Evolutionary conservation across 129 eudicot genomes (phyloP).

Genomic region (Sambucus nigra): DNA sequence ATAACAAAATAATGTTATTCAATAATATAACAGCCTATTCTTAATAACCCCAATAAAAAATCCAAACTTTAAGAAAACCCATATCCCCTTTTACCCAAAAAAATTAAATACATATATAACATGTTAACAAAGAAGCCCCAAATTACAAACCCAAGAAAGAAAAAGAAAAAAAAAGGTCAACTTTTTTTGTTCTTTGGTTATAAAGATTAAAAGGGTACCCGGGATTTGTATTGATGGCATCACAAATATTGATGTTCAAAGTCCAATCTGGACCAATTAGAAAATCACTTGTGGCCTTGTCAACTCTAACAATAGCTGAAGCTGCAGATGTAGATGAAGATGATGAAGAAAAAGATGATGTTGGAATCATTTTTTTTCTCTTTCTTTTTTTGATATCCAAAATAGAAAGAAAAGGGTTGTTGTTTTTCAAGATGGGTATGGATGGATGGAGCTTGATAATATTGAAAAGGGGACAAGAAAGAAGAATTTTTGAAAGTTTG

Average conservation of each 20-base stretch:
- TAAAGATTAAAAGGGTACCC: conserved; percentile 29
- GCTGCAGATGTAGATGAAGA: conserved; percentile 39
- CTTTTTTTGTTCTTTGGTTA: background rate
- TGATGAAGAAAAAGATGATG: conserved; percentile 30
- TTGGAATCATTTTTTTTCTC: conserved; percentile 40
- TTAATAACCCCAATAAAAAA: too few species aligned
- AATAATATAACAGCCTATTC: too few species aligned
- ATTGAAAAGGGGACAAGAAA: background rate
- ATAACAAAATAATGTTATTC: too few species aligned
- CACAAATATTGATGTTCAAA: conserved; percentile 71
- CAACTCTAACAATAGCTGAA: conserved; percentile 62
- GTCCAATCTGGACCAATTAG: conserved; percentile 89
- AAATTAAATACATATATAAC: background rate
- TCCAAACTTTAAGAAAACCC: too few species aligned
- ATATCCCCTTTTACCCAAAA: too few species aligned
- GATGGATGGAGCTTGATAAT: background rate
- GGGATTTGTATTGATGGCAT: conserved; percentile 60
- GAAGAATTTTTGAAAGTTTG: conserved; percentile 1
- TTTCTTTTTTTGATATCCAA: background rate
- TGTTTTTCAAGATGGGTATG: background rate
- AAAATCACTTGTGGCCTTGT: conserved; percentile 94
- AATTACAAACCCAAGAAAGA: conserved; percentile 7
- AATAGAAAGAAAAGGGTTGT: conserved; percentile 4
- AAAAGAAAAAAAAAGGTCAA: conserved; percentile 9
- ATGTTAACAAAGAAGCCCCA: conserved; percentile 14